Evolutionary conservation across 2,329 filamentous ascomycete genomes (phyloP), one percentile per base, ranked within the genome.

Genomic region (Tetracladium maxilliforme): DNA sequence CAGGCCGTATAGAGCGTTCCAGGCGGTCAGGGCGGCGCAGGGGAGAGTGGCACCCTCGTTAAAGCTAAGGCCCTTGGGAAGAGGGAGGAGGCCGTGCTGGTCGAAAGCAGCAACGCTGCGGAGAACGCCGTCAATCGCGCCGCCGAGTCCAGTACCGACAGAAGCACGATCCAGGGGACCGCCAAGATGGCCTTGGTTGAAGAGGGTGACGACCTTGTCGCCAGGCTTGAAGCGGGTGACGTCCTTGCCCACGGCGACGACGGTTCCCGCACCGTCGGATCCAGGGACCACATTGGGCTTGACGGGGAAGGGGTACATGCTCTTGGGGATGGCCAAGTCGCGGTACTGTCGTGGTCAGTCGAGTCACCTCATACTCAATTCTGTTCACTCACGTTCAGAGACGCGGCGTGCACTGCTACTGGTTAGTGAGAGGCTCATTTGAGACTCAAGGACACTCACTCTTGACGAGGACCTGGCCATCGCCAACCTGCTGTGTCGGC

Each of bases 391-490:
- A 19, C 8, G 49, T 67, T 68, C 25, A 68, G 52, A 15, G 61
- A 61, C 6, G 54, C 63, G 10, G 54, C 60, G 25, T 54, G 49
- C 14, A 67, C 30, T 37, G 53, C 44, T 48, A 44, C 1, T 52
- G 47, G 27, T 57, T 57, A 21, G 48, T 41, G 12, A 57, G 32
- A 27, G 57, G 54, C 11, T 52, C 45, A 30, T 54, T 57, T 28
- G 56, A 56, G 23, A 58, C 37, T n/a, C 52, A 52, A 3, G 47
- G 51, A n/a, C 46, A 54, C 16, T 52, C 37, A 8, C 56, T 57
- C 47, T 75, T 77, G 37, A 86, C 70, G 17, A 86, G 59, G 6
- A 83, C 75, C 14, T 86, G 70, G 32, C 66, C 65, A 27, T 82
- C 75, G 23, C 76, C 76, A 2, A 76, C 42, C 34, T 68, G 49